Base-by-base conservation (phyloP, 345 rosid species). In the Populus alba region DNA sequence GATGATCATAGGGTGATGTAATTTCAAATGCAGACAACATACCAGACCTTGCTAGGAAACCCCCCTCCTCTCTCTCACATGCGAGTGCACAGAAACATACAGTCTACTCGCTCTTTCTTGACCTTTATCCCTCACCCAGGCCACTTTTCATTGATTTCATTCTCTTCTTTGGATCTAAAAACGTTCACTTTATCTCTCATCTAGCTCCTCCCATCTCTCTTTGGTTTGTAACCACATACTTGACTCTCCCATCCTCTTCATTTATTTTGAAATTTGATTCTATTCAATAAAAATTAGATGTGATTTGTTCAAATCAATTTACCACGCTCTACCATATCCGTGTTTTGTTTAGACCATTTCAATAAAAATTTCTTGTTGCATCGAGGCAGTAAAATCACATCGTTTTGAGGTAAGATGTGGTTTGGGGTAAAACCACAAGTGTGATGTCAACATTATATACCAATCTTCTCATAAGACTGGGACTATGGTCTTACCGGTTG, bases 401-500 rank as follows among this genome's bases (percentile, higher is more conserved):
- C 15, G 5, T 51, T 51, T 20, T 49, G 78, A 43, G 38, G 59
- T 11, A 47, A 75, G 1, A 38, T 41, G 43, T 25, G 72, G 16
- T 55, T 53, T 76, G 29, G 39, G n/a, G 25, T 59, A 29, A n/a
- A 61, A 22, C 23, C 22, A 11, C 38, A 49, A 25, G 4, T 49
- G 11, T 9, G 39, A 69, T 38, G 70, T 47, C 39, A 38, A 29
- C 29, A 29, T 29, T 31, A 70, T 27, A 77, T 38, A 57, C 1
- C 20, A 37, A 31, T 65, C 20, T 43, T 33, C 47, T 51, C 39
- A 37, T 57, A 43, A 11, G 57, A 68, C 23, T 67, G 49, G 22
- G 7, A 62, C 65, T n/a, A 62, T 72, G 71, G 62, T 51, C 37
- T 88, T 88, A 94, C 98, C 98, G 85, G 72, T 96, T 96, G 89